A percentile compares a stretch with the other conserved stretches of the same genome.
Evolutionary conservation across 805 yeast genomes (phyloP).

Genomic region (Teunomyces tritomae): DNA sequence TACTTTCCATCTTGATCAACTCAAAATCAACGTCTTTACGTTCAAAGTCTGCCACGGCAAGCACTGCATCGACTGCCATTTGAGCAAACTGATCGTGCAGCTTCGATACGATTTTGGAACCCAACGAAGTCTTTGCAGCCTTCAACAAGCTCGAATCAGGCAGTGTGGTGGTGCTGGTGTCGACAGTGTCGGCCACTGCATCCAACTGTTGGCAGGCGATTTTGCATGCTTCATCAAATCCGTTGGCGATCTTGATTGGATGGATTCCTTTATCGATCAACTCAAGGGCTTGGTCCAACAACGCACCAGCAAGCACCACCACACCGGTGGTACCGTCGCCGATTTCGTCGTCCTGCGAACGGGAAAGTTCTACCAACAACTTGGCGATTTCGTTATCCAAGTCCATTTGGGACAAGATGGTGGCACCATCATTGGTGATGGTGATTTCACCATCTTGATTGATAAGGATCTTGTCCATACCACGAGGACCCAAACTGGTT

Average conservation of each 20-base stretch:
- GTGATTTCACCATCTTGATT: slow-evolving; percentile 98
- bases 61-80: slow-evolving; percentile 96
- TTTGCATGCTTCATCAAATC: slow-evolving; percentile 95
- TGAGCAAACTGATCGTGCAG: slow-evolving; percentile 90
- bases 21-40: slow-evolving; percentile 97
- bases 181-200: slow-evolving; percentile 64
- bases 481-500: slow-evolving; percentile 96
- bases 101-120: slow-evolving; percentile 93
- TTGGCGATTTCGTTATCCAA: slow-evolving; percentile 95
- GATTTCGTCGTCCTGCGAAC: slow-evolving; percentile 95
- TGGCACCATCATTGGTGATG: slow-evolving; percentile 98
- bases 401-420: slow-evolving; percentile 94
- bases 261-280: slow-evolving; percentile 96
- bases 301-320: slow-evolving; percentile 91
- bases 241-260: slow-evolving; percentile 95
- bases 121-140: slow-evolving; percentile 93
- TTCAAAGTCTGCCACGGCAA: slow-evolving; percentile 86
- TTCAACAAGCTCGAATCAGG: slow-evolving; percentile 63
- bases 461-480: slow-evolving; percentile 93
- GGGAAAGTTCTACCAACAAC: slow-evolving; percentile 86
- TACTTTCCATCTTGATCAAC: slow-evolving; percentile 90
- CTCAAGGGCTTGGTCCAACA: slow-evolving; percentile 91
- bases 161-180: slow-evolving; percentile 43
- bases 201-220: slow-evolving; percentile 81
- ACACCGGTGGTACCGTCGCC: slow-evolving; percentile 99